A percentile compares a stretch with the other conserved stretches of the same genome.
These are phyloP conservation scores for Suillus clintonianus DNA, from an alignment of 768 basidiomycete species.

Conservation along the genomic window DNA sequence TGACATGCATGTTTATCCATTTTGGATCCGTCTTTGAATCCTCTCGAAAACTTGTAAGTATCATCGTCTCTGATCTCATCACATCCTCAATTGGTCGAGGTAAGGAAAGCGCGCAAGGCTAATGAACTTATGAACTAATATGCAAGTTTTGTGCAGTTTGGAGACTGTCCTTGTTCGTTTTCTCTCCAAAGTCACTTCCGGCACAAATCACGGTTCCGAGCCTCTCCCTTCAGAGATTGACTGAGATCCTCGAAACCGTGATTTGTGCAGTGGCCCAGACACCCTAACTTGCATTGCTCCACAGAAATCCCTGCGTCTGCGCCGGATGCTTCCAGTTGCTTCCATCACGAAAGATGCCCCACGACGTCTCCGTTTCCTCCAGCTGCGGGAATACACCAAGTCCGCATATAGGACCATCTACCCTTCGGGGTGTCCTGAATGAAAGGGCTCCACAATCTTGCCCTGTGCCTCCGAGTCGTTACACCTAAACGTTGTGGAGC, in stretches of 20 bases:
- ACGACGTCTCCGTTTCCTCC: slow-evolving; percentile 37
- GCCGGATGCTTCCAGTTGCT: not conserved
- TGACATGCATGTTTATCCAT: not conserved
- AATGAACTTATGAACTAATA: not conserved
- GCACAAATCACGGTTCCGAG: not conserved
- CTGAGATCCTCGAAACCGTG: not conserved
- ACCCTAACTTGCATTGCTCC: not conserved
- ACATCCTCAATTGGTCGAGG: not conserved
- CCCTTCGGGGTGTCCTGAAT: slow-evolving; percentile 32
- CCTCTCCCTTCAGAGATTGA: too few species aligned
- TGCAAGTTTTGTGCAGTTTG: not conserved
- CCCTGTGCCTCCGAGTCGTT: slow-evolving; percentile 40
- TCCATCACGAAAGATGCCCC: slow-evolving; percentile 20
- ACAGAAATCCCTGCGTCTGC: not conserved
- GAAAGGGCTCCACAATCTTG: slow-evolving; percentile 29
- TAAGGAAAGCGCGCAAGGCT: not conserved
- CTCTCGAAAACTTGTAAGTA: too few species aligned
- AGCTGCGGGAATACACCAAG: slow-evolving; percentile 36
- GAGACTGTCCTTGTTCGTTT: not conserved
- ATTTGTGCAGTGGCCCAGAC: not conserved
- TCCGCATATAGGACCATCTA: slow-evolving; percentile 33
- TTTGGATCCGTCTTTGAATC: not conserved
- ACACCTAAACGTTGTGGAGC: slow-evolving; percentile 31
- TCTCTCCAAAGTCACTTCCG: not conserved
- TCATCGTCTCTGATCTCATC: too few species aligned